Evolutionary conservation across 805 yeast species (phyloP).

Genomic region (Candida easanensis): DNA sequence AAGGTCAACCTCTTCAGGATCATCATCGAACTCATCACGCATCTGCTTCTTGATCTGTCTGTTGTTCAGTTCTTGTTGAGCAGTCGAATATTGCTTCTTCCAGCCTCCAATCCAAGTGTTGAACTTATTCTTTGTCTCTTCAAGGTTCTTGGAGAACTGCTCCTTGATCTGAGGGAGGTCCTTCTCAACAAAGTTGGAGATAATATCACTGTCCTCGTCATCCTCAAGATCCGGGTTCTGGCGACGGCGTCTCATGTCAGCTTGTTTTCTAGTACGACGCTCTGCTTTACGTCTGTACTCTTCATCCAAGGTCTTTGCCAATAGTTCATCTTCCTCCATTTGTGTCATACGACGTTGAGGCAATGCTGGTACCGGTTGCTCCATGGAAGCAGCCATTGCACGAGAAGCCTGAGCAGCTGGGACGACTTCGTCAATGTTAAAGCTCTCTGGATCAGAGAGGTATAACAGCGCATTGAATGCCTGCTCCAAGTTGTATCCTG

Average conservation of each 20-base stretch:
- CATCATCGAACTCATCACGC: constrained; percentile 42
- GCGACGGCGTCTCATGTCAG: constrained; percentile 14
- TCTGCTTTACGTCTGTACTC: constrained; percentile 41
- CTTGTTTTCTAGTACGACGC: constrained; percentile 30
- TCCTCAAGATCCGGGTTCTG: constrained; percentile 18
- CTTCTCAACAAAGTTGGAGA: constrained; percentile 55
- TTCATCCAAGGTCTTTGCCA: constrained; percentile 79
- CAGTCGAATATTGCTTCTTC: constrained; percentile 24
- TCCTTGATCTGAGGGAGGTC: constrained; percentile 62
- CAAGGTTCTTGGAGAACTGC: constrained; percentile 68
- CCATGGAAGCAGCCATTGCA: constrained; percentile 25
- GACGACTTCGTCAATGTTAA: constrained; percentile 43
- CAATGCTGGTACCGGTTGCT: constrained; percentile 22
- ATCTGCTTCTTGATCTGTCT: constrained; percentile 26
- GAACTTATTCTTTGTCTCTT: constrained; percentile 74
- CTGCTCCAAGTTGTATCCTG: constrained; percentile 74
- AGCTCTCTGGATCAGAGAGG: constrained; percentile 66
- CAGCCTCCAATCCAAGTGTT: constrained; percentile 57
- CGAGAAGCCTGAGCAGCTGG: constrained; percentile 15
- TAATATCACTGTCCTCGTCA: constrained; percentile 44
- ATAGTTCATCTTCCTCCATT: constrained; percentile 68
- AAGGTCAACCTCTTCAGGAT: constrained; percentile 49
- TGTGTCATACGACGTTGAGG: constrained; percentile 33
- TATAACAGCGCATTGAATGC: constrained; percentile 87
- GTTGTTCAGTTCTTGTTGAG: constrained; percentile 20